Conservation (phyloP, 1,284 basidiomycete genomes). For the Pulchroboletus neoregius region DNA sequence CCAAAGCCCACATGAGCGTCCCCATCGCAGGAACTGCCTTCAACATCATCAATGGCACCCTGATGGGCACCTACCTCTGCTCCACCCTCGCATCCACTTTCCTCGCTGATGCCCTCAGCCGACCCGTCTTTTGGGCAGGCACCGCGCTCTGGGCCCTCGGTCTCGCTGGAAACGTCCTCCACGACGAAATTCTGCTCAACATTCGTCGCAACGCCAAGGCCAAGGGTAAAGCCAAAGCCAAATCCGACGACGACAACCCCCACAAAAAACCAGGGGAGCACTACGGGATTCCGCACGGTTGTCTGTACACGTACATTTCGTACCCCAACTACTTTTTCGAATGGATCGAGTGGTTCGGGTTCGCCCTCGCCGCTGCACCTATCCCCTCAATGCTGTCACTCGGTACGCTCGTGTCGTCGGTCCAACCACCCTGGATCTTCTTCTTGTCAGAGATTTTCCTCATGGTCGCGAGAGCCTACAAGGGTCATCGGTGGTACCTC, state of each 20-base stretch:
- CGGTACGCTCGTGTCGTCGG: constrained; percentile 35
- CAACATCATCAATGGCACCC: constrained; percentile 71
- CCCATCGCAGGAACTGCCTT: constrained; percentile 57
- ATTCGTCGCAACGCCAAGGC: constrained; percentile 49
- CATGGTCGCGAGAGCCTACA: constrained; percentile 79
- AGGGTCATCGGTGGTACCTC: constrained; percentile 81
- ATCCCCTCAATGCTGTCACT: constrained; percentile 32
- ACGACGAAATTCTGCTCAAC: constrained; percentile 86
- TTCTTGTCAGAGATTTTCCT: constrained; percentile 61
- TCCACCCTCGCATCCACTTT: constrained; percentile 46
- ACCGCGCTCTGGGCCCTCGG: constrained; percentile 66
- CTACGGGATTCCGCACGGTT: constrained; percentile 83
- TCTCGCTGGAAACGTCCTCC: constrained; percentile 75
- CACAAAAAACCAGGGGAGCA: constrained; percentile 38
- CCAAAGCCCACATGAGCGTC: constrained; percentile 71
- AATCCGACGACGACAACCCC: constrained; percentile 22
- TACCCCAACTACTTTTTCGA: constrained; percentile 93
- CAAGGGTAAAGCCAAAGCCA: constrained; percentile 38
- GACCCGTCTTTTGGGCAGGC: constrained; percentile 59
- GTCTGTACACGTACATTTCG: constrained; percentile 76
- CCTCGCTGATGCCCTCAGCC: constrained; percentile 35
- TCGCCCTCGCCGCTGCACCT: constrained; percentile 63
- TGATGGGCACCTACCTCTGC: constrained; percentile 68
- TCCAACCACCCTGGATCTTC: constrained; percentile 76
- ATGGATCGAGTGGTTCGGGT: constrained; percentile 85